Base-by-base conservation (phyloP, 129 eudicot genomes). In the Apium graveolens region DNA sequence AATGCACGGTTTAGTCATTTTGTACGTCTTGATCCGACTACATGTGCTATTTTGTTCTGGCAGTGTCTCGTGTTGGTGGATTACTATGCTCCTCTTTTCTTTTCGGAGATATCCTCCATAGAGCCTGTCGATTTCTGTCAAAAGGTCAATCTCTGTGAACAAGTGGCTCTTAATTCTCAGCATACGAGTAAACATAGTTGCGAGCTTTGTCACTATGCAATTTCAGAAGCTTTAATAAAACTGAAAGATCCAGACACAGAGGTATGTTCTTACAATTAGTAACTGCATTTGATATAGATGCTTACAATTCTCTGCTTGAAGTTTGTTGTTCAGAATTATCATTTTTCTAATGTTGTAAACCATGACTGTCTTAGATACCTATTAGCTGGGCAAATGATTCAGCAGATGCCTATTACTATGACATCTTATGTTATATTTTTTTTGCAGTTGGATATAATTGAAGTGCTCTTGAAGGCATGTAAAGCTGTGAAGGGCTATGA, bases 211-310 rank as follows among this genome's bases (percentile, higher is more conserved):
- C 90, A 92, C 51, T 26, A 77, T 38, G 91, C 88, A 44, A 69
- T 95, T 76, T 39, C 85, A 44, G 96, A 95, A 81, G 88, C 88
- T 75, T 39, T 88, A 62, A 39, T 70, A 17, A 88, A 90, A 88
- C 76, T 95, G 86, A 89, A 90, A 83, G 92, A 95, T 87, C 99
- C 99, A 34, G 93, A 92, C 51, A 91, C 92, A 48, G 89, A 89
- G 98, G 98, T 94, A 80, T 39, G 29, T 78, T 42, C 31, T 76
- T 49, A 11, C 34, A 32, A 46, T 11, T 17, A 45, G 49, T 45
- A 45, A 42, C 27, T 62, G 35, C 70, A 62, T 27, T 24, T 27
- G 4, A 62, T 63, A 10, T 63, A 27, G 17, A 16, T 77, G 41
- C 11, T 2, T 10, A 70, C 41, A 37, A 20, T n/a, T n/a, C n/a